Base-by-base conservation (phyloP, 2,329 filamentous ascomycete genomes). In the Clarireedia sp. region DNA sequence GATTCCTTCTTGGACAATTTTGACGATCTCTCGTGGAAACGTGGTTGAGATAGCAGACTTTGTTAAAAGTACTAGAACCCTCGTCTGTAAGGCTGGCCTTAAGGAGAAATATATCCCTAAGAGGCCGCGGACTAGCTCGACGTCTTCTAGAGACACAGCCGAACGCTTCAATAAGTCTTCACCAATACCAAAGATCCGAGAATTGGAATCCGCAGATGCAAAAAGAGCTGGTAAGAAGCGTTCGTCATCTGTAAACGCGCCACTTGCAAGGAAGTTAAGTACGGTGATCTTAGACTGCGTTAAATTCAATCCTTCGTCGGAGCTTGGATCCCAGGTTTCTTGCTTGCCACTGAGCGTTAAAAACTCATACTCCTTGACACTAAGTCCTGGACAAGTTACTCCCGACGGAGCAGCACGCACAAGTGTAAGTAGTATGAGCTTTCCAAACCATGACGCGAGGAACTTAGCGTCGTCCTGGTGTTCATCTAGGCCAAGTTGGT, bases 131-230 rank as follows among this genome's bases (percentile, higher is more conserved):
- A 95, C 76, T 2, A 90, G 70, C 1, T 69, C 63, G 9, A 75
- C 64, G 59, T 89, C 79, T 68, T 97, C 92, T 24, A 96, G 74
- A 8, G 87, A 83, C 8, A 88, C 80, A 1, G 82, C 79, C 29
- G 82, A 87, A 61, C 91, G 79, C 71, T 96, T 99, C 61, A 97
- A 72, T 48, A 95, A 81, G 64, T 96, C 90, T 55, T 96, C 90
- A 0, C 89, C 92, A n/a, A 89, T 74, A n/a, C 87, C 83, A 10
- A 88, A 84, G 38, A 96, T 84, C 8, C 86, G 81, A 37, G 85
- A 89, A 61, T 96, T 94, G 1, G 84, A 75, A 70, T 91, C 91
- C 0, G 90, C 85, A 24, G 90, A 86, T 5, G 91, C 90, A 67
- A 88, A 90, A 1, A 97, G 72, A 0, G 90, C 87, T 0, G 92